Evolutionary conservation across 208 protist species (phyloP).

Genomic region (Trypanosoma mega): DNA sequence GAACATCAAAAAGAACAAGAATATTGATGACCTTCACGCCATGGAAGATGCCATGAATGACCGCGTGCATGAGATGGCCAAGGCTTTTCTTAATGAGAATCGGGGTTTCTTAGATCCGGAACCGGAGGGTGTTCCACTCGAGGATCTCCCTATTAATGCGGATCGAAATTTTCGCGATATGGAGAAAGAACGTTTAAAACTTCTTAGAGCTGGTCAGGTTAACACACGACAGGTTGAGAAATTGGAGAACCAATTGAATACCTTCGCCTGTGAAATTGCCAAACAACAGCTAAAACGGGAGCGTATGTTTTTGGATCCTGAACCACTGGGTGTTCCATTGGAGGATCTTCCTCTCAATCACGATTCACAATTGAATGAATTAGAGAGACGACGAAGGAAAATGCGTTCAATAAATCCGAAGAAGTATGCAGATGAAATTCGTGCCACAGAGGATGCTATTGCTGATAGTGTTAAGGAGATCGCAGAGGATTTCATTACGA

Average conservation of each 20-base stretch:
- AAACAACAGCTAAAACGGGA: slow-evolving; percentile 65
- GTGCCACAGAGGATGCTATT: slow-evolving; percentile 62
- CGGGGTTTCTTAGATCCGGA: slow-evolving; percentile 67
- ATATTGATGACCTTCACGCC: slow-evolving; percentile 31
- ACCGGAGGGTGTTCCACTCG: slow-evolving; percentile 55
- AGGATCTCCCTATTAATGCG: slow-evolving; percentile 59
- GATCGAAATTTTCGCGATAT: slow-evolving; percentile 56
- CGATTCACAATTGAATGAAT: slow-evolving; percentile 57
- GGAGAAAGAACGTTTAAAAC: slow-evolving; percentile 55
- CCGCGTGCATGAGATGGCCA: slow-evolving; percentile 51
- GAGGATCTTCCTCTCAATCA: slow-evolving; percentile 77
- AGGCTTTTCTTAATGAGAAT: too few relatives aligned
- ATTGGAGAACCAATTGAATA: slow-evolving; percentile 55
- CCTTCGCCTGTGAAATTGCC: slow-evolving; percentile 46
- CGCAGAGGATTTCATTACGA: slow-evolving; percentile 53
- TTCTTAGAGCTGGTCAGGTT: too few relatives aligned
- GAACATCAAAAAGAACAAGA: slow-evolving; percentile 28
- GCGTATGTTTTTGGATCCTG: slow-evolving; percentile 79
- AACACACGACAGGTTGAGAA: too few relatives aligned
- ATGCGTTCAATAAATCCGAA: slow-evolving; percentile 51
- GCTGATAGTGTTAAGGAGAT: slow-evolving; percentile 63
- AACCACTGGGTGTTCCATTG: slow-evolving; percentile 77
- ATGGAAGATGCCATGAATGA: slow-evolving; percentile 59
- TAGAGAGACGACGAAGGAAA: slow-evolving; percentile 61
- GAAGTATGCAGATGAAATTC: slow-evolving; percentile 49